Evolutionary conservation across 129 eudicot genomes (phyloP), one percentile per base, ranked within the genome.

Genomic region (Chrysanthemum makinoi): DNA sequence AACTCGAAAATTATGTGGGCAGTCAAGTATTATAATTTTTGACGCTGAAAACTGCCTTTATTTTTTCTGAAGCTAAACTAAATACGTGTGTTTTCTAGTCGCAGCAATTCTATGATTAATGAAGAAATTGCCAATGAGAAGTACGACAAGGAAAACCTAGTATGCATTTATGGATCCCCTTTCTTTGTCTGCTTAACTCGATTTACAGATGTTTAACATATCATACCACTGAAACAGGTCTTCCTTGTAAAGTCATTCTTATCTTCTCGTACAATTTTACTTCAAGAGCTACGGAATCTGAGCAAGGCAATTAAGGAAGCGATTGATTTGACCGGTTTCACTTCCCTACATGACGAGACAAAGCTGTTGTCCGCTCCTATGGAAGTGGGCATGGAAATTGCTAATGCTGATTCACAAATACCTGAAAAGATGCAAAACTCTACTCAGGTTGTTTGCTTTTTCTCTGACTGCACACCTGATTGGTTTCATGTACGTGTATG

Each of bases 251-350:
- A 84, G 81, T 84, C 91, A 30, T 79, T 94, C 55, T 75, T 87
- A 73, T 68, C 80, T 82, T 85, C 99, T 18, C 91, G 85, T 67
- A 85, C 81, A 76, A 80, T 79, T 75, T 80, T 94, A 69, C 80
- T 86, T 35, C 96, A 94, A 77, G 99, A 94, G 85, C 70, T 88
- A 63, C 82, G 72, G 47, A 87, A 82, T 57, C 88, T 94, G 20
- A 84, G 99, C 83, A 86, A 70, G 58, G 90, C 91, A 72, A 80
- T 90, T 16, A 77, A 86, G 73, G 82, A 84, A 75, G 51, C 80
- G 60, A 75, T 94, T 68, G 95, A 94, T 63, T 65, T 86, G 51
- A 75, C 84, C 50, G 90, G 81, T 70, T 72, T 89, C 46, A 72
- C 87, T 71, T 83, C 98, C 75, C 71, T 74, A 64, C 71, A 79